phyloP scores from a whole-genome alignment of 192 early-diverging fungal species.

The Podila epicladia region DNA sequence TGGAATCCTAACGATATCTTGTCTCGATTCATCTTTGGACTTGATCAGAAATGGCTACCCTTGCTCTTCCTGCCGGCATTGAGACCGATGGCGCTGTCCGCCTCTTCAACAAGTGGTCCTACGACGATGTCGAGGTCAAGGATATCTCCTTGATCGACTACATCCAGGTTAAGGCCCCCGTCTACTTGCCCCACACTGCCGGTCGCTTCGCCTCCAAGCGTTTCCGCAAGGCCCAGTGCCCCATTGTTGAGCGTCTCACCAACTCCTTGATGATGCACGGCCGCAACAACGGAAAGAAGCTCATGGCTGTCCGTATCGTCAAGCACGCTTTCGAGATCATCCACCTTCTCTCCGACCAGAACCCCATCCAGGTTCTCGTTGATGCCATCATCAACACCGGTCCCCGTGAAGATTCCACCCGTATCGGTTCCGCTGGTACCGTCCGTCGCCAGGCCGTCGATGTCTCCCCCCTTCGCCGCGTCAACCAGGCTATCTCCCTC shows the following conservation, averaged over 20 bases:
- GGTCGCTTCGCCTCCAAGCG: conserved; percentile 97
- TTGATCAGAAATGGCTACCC: conserved; percentile 56
- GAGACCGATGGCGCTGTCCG: conserved; percentile 62
- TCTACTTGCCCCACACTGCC: conserved; percentile 98
- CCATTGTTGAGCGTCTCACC: conserved; percentile 97
- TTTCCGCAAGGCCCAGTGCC: conserved; percentile 99
- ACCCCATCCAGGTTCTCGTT: conserved; percentile 98
- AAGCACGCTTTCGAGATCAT: conserved; percentile 99
- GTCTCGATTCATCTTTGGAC: neutral
- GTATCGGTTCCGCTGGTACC: conserved; percentile 97
- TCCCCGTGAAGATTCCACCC: conserved; percentile 98
- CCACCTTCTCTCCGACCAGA: conserved; percentile 96
- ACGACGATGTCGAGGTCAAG: conserved; percentile 90
- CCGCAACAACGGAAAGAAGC: conserved; percentile 99
- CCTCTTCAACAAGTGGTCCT: conserved; percentile 92
- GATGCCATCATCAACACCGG: conserved; percentile 99
- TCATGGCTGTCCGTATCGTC: conserved; percentile 98
- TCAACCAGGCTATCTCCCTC: conserved; percentile 95
- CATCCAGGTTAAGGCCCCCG: conserved; percentile 89
- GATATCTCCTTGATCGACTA: conserved; percentile 92
- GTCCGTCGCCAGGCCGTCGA: conserved; percentile 99
- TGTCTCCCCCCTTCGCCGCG: conserved; percentile 97
- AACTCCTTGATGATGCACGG: conserved; percentile 99
- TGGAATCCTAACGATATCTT: neutral
- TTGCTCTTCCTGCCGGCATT: conserved; percentile 68